Evolutionary conservation across 2,329 filamentous ascomycete genomes (phyloP), one percentile per base, ranked within the genome.

Genomic region (Septoria linicola): DNA sequence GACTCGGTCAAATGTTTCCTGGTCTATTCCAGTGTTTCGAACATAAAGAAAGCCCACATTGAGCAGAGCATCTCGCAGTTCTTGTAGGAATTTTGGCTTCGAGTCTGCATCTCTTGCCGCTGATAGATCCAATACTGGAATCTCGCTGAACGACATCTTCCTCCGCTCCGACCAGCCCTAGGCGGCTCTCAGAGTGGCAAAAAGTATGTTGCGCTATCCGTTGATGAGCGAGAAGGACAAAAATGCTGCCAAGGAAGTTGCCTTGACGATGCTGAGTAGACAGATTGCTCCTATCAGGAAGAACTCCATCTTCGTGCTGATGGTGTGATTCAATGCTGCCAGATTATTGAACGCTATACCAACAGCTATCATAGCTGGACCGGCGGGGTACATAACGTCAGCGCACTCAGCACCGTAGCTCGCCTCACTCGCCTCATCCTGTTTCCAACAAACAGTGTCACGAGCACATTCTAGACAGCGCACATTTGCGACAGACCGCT

Each of bases 41-140:
- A 95, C 80, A 65, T 95, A 95, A 17, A 95, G 70, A 64, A 95
- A 95, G 1, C 89, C 89, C n/a, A 95, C 87, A 67, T 92, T 86
- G 63, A 95, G 80, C 25, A 95, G 73, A 0, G 88, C 88, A 69
- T 87, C 76, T 13, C 87, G 85, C 25, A 95, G 77, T 47, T 88
- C 76, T 1, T 74, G 70, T 0, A 95, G 79, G 63, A 95, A 93
- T 25, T 72, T 73, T 2, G 86, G 79, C 70, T 93, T 95, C 0
- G 86, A 84, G 4, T 73, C 72, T 14, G 81, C 76, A 59, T 83
- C 72, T 57, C 76, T 74, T 32, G 88, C 85, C 17, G 80, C 74
- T 11, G 85, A 80, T 53, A 95, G 78, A 66, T 92, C 87, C 30
- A 95, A 78, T 45, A 93, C 80, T 1, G 89, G 89, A 51, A 95